Base-by-base conservation (phyloP, 768 basidiomycete genomes). In the Xerocomellus intermedius region DNA sequence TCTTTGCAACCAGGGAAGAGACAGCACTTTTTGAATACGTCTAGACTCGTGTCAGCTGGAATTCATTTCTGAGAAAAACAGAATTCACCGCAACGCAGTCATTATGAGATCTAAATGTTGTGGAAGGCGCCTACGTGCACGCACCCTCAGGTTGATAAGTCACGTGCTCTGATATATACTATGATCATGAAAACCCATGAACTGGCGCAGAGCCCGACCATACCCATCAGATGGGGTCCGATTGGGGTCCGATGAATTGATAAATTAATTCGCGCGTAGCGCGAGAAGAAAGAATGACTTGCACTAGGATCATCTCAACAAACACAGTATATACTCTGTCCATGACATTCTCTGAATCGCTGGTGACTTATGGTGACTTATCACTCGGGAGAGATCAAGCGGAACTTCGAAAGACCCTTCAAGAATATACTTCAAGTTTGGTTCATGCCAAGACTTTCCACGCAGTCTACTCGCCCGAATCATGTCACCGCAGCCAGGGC, bases 1-100 rank as follows among this genome's bases (percentile, higher is more conserved):
- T 43, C 24, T 22, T 21, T 24, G 46, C 49, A 28, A 50, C 38
- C 50, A 43, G 47, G 7, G 26, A 50, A 55, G 36, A 28, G 22
- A 58, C 28, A 3, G n/a, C 62, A 89, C 89, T 77, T 85, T 88
- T 64, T 88, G 86, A 26, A 92, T 86, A 47, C 89, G 87, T 56
- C 89, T 90, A 33, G 57, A 55, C 48, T 37, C 46, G 37, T 47
- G 63, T 75, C 52, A 75, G 60, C 41, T 5, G 6, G 36, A 22
- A 49, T 44, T 51, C 10, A 53, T 46, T n/a, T 38, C 36, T 13
- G 16, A 50, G 22, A 43, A 55, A 45, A 39, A 50, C 41, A 28
- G 5, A 5, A 48, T 68, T 48, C 64, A 74, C 76, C 76, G 68
- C 43, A 77, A 47, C 33, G 76, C 73, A 28, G 76, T 75, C 76